Evolutionary conservation across 75 land plant genomes (phyloP).

Genomic region (Isoetes taiwanensis): DNA sequence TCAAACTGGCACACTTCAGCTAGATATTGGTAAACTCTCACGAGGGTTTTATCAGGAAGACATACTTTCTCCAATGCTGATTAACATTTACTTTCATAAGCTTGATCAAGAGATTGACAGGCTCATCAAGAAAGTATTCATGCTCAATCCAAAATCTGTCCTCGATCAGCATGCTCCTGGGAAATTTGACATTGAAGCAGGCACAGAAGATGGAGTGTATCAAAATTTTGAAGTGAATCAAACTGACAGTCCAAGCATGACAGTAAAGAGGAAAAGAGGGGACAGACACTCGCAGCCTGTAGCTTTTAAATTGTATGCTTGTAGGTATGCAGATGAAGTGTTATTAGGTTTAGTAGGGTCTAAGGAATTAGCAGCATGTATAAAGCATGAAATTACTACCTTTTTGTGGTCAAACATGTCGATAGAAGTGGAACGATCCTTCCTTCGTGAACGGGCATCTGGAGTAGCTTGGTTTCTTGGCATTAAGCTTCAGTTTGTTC

Average conservation of each 20-base stretch:
- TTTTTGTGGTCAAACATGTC: background rate
- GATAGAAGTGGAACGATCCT: background rate
- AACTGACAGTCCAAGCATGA: background rate
- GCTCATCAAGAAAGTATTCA: background rate
- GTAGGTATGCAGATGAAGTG: slow-evolving; percentile 1
- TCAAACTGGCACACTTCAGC: background rate
- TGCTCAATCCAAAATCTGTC: too few species aligned
- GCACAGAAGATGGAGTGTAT: background rate
- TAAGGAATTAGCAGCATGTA: background rate
- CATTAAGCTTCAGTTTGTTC: slow-evolving; percentile 3
- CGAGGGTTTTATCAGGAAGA: slow-evolving; percentile 2
- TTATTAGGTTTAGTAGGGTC: background rate
- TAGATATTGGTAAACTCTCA: background rate
- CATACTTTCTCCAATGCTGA: background rate
- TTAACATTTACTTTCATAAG: slow-evolving; percentile 1
- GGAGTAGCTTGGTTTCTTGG: background rate
- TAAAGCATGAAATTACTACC: background rate
- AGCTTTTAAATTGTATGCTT: background rate
- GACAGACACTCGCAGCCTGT: background rate
- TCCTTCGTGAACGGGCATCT: background rate
- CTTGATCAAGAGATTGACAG: background rate
- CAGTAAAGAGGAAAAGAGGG: background rate
- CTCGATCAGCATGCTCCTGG: background rate
- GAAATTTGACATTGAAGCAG: background rate
- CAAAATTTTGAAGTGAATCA: too few species aligned